These are phyloP conservation scores for Nowakowskiella sp. DNA, from an alignment of 192 early-diverging fungal genomes.

Conservation along the genomic window DNA sequence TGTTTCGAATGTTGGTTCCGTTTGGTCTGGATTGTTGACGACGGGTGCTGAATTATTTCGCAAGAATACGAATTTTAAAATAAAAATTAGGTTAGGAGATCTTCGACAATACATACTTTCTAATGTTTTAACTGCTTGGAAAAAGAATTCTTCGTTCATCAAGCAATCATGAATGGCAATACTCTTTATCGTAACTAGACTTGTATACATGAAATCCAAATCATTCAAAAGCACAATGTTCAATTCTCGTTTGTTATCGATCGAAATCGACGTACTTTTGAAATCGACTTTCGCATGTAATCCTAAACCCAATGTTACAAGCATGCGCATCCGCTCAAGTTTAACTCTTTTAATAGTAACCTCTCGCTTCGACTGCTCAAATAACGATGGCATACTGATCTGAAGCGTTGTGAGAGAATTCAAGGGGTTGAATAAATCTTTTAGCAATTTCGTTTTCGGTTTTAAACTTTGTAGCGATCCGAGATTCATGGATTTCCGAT, in stretches of 20 bases:
- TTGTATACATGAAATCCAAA: constrained; percentile 11
- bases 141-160: constrained; percentile 20
- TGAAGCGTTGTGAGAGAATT: constrained; percentile 1
- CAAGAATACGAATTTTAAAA: no score
- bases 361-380: constrained; percentile 17
- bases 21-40: no score
- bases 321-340: constrained; percentile 17
- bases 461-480: no score
- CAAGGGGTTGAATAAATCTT: constrained; percentile 12
- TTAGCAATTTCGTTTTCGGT: no score
- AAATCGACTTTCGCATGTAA: constrained; percentile 44
- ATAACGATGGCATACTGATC: constrained; percentile 8
- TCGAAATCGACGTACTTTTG: constrained; percentile 3
- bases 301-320: constrained; percentile 58
- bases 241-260: neutral
- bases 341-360: constrained; percentile 11
- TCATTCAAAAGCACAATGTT: no score
- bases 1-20: no score
- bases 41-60: no score
- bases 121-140: no score
- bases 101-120: no score
- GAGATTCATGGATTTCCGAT: no score
- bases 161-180: constrained; percentile 3
- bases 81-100: no score
- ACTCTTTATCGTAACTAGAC: constrained; percentile 16